phyloP scores from a whole-genome alignment of 148 eudicot species.

The Persicaria maculosa region DNA sequence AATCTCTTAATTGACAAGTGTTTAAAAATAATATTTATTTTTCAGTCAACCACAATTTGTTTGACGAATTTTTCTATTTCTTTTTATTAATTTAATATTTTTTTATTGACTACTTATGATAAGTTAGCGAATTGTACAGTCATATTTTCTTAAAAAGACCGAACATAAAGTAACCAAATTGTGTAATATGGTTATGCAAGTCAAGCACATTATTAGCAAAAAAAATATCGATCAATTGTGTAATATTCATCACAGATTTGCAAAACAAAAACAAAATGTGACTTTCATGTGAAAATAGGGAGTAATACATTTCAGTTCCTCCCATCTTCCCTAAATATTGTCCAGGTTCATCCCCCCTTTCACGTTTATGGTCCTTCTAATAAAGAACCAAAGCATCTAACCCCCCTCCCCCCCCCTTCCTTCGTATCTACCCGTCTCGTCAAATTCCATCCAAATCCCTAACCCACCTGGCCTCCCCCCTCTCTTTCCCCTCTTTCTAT shows the following conservation, averaged over 20 bases:
- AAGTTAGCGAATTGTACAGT: too few relatives aligned
- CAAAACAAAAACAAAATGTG: not conserved
- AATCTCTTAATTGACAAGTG: too few relatives aligned
- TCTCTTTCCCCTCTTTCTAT: not conserved
- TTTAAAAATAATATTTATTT: too few relatives aligned
- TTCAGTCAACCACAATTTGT: too few relatives aligned
- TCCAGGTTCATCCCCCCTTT: conserved; percentile 1
- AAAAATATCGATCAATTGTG: not conserved
- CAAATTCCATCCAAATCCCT: not conserved
- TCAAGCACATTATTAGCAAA: not conserved
- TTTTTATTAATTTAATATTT: too few relatives aligned
- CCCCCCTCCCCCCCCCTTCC: not conserved
- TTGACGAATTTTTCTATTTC: too few relatives aligned
- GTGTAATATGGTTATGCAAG: not conserved
- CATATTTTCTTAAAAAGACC: not conserved
- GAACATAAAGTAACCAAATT: not conserved
- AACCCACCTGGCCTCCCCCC: not conserved
- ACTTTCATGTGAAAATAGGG: conserved; percentile 1
- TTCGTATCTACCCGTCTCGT: conserved; percentile 7
- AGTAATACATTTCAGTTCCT: not conserved
- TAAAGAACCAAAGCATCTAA: not conserved
- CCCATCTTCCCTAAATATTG: not conserved
- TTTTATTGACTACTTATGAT: too few relatives aligned
- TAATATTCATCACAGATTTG: not conserved
- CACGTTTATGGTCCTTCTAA: not conserved